Percentiles rank a stretch among this genome's conserved stretches.
Conservation (phyloP, 1,284 basidiomycete species). For the Ceratobasidium sp. region DNA sequence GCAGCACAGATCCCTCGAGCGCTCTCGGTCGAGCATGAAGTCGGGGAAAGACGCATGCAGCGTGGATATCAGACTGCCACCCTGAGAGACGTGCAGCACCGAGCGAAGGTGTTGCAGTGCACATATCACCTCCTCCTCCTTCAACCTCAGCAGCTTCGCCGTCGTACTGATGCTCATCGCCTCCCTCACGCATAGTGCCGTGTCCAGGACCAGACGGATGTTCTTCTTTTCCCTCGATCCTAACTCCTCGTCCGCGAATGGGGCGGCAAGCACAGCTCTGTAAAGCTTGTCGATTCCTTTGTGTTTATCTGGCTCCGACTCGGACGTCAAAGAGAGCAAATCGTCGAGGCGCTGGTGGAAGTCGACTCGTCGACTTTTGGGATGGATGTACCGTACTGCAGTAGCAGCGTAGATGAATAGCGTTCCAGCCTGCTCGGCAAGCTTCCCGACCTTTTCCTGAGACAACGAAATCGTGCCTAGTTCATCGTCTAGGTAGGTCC, state of each 20-base stretch:
- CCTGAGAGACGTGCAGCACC: too few relatives aligned
- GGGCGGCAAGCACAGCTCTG: neutral
- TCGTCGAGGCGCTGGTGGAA: neutral
- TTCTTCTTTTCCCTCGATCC: neutral
- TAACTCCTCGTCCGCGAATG: neutral
- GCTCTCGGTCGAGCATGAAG: too few relatives aligned
- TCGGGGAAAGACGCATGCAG: too few relatives aligned
- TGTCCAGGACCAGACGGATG: too few relatives aligned
- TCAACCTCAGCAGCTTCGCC: too few relatives aligned
- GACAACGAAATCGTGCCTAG: neutral
- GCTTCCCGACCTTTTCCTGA: conserved; percentile 4
- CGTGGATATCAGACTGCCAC: too few relatives aligned
- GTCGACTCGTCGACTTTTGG: neutral
- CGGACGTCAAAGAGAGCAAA: neutral
- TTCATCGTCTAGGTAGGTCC: conserved; percentile 15
- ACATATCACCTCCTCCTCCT: too few relatives aligned
- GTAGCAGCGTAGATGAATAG: conserved; percentile 42
- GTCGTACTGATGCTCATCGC: too few relatives aligned
- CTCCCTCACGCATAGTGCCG: too few relatives aligned
- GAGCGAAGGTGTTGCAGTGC: too few relatives aligned
- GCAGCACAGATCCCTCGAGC: too few relatives aligned
- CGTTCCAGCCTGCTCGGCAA: conserved; percentile 17
- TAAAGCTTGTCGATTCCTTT: neutral
- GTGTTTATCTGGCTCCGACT: neutral
- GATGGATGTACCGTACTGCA: neutral